These are phyloP conservation scores for Calonectria ilicicola DNA, from an alignment of 2,329 filamentous ascomycete species.

Conservation along the genomic window DNA sequence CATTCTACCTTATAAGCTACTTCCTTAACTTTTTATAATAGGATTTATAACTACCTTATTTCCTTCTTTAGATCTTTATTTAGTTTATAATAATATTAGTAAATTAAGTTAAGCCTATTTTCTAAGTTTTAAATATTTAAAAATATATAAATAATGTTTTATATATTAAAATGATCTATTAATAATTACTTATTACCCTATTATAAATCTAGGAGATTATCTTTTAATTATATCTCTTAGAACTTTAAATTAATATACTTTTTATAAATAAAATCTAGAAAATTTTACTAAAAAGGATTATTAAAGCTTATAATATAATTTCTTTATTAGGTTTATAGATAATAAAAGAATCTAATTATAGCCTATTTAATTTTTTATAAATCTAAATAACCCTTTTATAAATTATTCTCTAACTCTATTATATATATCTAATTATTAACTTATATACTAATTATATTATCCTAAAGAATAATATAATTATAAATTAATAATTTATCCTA, in stretches of 20 bases:
- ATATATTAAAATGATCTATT: not conserved
- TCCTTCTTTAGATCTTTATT: not conserved
- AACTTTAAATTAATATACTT: not conserved
- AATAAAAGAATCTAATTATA: too few relatives aligned
- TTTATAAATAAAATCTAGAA: not conserved
- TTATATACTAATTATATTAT: too few relatives aligned
- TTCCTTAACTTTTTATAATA: not conserved
- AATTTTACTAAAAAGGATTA: not conserved
- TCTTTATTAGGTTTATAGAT: too few relatives aligned
- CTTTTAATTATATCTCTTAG: not conserved
- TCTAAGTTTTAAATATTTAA: not conserved
- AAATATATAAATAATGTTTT: not conserved
- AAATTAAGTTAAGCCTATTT: not conserved
- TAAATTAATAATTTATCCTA: conserved; percentile 28
- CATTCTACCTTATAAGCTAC: not conserved
- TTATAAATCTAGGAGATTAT: not conserved
- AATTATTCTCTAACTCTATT: too few relatives aligned
- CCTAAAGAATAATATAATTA: conserved; percentile 12
- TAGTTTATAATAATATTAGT: not conserved
- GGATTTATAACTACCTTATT: not conserved
- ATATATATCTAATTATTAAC: too few relatives aligned
- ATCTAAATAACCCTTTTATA: too few relatives aligned
- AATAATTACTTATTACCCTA: not conserved
- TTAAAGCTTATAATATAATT: too few relatives aligned
- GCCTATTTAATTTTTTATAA: too few relatives aligned